Evolutionary conservation across 164 flowering plant species (phyloP).

Genomic region (Vitis labrusca): DNA sequence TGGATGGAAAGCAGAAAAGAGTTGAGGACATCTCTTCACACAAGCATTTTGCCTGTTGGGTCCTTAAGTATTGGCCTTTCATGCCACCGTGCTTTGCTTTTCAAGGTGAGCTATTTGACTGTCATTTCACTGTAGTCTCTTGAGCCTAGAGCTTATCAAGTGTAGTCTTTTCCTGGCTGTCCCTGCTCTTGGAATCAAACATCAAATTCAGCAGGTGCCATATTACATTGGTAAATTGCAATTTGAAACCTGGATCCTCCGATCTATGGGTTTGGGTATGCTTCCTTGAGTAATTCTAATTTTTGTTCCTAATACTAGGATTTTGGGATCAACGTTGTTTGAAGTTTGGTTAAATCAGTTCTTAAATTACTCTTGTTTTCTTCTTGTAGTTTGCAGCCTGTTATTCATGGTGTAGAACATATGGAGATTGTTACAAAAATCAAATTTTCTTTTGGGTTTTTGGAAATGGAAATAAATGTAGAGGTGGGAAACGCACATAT

Average conservation of each 20-base stretch:
- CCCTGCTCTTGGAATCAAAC: background rate
- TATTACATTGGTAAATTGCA: background rate
- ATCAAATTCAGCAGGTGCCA: background rate
- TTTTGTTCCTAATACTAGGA: background rate
- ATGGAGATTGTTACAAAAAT: too few species aligned
- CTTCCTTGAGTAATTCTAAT: background rate
- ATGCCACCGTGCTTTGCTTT: constrained; percentile 95
- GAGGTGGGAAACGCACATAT: too few species aligned
- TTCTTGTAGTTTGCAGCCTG: too few species aligned
- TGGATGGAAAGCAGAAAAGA: constrained; percentile 86
- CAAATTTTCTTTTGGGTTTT: too few species aligned
- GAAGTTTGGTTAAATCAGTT: too few species aligned
- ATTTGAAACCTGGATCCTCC: background rate
- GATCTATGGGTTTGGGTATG: background rate
- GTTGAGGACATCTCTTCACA: constrained; percentile 74
- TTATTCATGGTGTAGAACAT: too few species aligned
- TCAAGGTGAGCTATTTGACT: constrained; percentile 61
- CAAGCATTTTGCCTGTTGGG: constrained; percentile 88
- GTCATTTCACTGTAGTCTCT: background rate
- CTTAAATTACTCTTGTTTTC: too few species aligned
- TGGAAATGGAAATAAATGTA: too few species aligned
- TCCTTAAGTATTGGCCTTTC: constrained; percentile 81
- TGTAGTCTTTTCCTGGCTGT: background rate
- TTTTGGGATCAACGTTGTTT: too few species aligned
- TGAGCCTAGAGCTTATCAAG: background rate